These are phyloP conservation scores for Hypericum androsaemum DNA, from an alignment of 345 rosid genomes.

Conservation along the genomic window DNA sequence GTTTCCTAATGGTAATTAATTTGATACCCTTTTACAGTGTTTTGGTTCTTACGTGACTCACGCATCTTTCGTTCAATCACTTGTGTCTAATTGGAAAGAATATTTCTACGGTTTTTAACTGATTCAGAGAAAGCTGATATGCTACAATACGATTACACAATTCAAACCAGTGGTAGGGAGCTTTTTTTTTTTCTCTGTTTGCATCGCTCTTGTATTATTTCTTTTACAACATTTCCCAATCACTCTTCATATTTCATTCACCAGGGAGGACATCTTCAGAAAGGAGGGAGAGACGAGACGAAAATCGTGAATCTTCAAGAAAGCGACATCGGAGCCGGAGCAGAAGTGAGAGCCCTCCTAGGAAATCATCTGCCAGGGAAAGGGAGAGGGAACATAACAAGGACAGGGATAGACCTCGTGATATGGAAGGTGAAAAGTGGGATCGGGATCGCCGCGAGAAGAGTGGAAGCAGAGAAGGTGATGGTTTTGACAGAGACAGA, in stretches of 20 bases:
- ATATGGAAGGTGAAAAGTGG: slow-evolving; percentile 38
- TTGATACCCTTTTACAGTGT: too few relatives aligned
- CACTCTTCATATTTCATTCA: background rate
- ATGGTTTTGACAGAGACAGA: slow-evolving; percentile 46
- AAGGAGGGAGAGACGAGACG: slow-evolving; percentile 61
- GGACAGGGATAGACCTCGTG: slow-evolving; percentile 41
- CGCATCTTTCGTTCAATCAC: too few relatives aligned
- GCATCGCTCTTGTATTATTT: background rate
- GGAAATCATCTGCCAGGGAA: slow-evolving; percentile 30
- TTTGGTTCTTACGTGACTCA: too few relatives aligned
- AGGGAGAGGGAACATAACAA: slow-evolving; percentile 19
- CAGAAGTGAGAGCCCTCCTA: slow-evolving; percentile 61
- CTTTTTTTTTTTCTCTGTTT: background rate
- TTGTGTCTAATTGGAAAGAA: too few relatives aligned
- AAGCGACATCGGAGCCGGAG: slow-evolving; percentile 70
- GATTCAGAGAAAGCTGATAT: too few relatives aligned
- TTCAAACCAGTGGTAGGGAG: background rate
- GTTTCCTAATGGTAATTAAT: too few relatives aligned
- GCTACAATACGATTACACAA: too few relatives aligned
- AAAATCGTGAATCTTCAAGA: slow-evolving; percentile 51
- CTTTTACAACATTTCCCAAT: background rate
- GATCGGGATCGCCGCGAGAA: slow-evolving; percentile 53
- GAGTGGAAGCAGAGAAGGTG: slow-evolving; percentile 47
- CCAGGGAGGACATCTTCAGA: slow-evolving; percentile 47
- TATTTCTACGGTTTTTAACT: too few relatives aligned